Base-by-base conservation (phyloP, 2,329 filamentous ascomycete genomes). In the Fusarium sp. region DNA sequence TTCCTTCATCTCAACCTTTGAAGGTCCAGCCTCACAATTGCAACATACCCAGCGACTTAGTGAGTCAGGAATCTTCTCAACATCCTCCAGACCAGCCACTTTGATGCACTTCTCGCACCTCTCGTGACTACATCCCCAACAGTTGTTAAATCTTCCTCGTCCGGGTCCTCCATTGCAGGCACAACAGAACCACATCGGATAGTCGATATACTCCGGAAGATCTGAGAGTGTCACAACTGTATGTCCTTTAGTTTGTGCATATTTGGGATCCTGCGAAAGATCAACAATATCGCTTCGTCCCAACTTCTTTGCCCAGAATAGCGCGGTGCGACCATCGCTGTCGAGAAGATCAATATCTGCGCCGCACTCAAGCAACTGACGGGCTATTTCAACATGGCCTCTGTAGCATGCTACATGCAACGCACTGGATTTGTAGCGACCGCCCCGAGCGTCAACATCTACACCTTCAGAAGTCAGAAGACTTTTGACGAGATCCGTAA, bases 391-490 rank as follows among this genome's bases (percentile, higher is more conserved):
- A 35, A n/a, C 11, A 20, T 51, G 31, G 7, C 48, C 48, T 51
- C 31, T 24, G 15, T 51, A 51, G 15, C 48, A 51, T 35, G 48
- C 48, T 51, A 14, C 48, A 24, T 51, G 48, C 15, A 51, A 15
- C 3, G 48, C 48, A 18, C 31, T 51, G 0, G 48, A 51, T 24
- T 12, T 14, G 4, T 7, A 35, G 9, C 31, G 31, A 4, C 48
- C 48, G 24, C 48, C 48, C 2, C 15, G 48, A 13, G 48, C 22
- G 0, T 51, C 22, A 20, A 51, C 31, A 22, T 51, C 11, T 5
- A 51, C 22, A 24, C 22, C 17, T 14, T 35, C 7, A 9, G 48
- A 51, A 0, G 31, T 51, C 7, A 51, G 0, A 0, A 51, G 48
- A 20, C 48, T 51, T 5, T 35, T 35, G 7, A 24, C 48, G 6